Evolutionary conservation across 768 basidiomycete genomes (phyloP).

Genomic region (Strobilomyces echinocephalus): DNA sequence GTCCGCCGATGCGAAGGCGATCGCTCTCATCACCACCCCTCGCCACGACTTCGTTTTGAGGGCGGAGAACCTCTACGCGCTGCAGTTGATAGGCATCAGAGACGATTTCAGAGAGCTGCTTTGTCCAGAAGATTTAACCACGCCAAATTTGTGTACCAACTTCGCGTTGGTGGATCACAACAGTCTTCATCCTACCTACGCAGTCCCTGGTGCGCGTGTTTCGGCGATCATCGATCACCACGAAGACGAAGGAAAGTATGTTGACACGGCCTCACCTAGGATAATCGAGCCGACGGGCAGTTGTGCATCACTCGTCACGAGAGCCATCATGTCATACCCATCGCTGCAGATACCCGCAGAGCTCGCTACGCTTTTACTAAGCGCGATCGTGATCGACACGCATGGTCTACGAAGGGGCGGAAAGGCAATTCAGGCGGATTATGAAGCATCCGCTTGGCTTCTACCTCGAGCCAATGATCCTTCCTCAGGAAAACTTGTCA

Average conservation of each 20-base stretch:
- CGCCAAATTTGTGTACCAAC: conserved; percentile 37
- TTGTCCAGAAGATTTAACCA: conserved; percentile 61
- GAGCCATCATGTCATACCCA: conserved; percentile 21
- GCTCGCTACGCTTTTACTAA: conserved; percentile 74
- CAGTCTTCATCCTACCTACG: conserved; percentile 46
- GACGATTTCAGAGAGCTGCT: conserved; percentile 54
- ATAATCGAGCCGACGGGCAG: conserved; percentile 69
- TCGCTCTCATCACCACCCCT: conserved; percentile 71
- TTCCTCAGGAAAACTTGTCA: conserved; percentile 9
- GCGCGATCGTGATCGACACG: conserved; percentile 85
- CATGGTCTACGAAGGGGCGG: conserved; percentile 70
- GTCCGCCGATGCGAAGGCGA: conserved; percentile 39
- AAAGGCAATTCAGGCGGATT: conserved; percentile 68
- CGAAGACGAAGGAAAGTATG: conserved; percentile 72
- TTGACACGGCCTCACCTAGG: conserved; percentile 58
- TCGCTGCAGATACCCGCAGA: conserved; percentile 41
- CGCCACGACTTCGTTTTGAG: conserved; percentile 71
- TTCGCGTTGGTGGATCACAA: conserved; percentile 95
- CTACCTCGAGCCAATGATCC: conserved; percentile 50
- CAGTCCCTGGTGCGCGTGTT: conserved; percentile 44
- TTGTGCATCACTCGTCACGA: conserved; percentile 66
- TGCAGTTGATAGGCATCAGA: conserved; percentile 53
- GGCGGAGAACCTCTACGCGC: conserved; percentile 80
- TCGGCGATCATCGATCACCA: conserved; percentile 88
- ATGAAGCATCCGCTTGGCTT: conserved; percentile 59